Evolutionary conservation across 208 protist species (phyloP).

Genomic region (Trypanosomatidae sp.): DNA sequence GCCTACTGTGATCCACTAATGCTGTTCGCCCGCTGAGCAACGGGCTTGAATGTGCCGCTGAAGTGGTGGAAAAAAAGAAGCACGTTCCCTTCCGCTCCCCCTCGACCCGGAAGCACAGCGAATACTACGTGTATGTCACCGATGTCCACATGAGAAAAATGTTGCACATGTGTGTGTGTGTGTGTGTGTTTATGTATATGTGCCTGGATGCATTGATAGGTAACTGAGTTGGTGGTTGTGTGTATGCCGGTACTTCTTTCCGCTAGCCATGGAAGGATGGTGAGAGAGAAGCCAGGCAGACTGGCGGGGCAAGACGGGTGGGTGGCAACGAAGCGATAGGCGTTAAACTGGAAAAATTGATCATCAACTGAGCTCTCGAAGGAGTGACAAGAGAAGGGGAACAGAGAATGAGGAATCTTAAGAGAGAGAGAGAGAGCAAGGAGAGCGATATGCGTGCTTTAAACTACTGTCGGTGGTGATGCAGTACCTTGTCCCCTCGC

Average conservation of each 20-base stretch:
- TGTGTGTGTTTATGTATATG: neutral
- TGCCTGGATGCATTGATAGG: neutral
- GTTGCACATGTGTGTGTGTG: neutral
- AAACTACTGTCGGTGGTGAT: too few species aligned
- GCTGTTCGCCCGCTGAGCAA: neutral
- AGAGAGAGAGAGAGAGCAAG: neutral
- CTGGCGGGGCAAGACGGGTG: neutral
- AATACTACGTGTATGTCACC: neutral
- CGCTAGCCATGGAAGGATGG: too few species aligned
- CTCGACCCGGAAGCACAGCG: neutral
- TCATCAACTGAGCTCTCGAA: neutral
- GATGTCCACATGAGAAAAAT: neutral
- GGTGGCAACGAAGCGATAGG: neutral
- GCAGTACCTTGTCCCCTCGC: neutral
- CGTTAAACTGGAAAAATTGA: neutral
- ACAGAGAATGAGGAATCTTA: neutral
- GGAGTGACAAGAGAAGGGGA: neutral
- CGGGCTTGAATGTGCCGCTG: neutral
- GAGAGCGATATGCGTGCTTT: neutral
- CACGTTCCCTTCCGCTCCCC: neutral
- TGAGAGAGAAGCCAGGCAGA: neutral
- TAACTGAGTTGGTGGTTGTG: neutral
- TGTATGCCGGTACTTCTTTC: neutral
- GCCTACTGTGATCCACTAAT: neutral
- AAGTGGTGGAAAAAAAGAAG: neutral